Base-by-base conservation (phyloP, 2,329 filamentous ascomycete genomes). In the Capronia epimyces region DNA sequence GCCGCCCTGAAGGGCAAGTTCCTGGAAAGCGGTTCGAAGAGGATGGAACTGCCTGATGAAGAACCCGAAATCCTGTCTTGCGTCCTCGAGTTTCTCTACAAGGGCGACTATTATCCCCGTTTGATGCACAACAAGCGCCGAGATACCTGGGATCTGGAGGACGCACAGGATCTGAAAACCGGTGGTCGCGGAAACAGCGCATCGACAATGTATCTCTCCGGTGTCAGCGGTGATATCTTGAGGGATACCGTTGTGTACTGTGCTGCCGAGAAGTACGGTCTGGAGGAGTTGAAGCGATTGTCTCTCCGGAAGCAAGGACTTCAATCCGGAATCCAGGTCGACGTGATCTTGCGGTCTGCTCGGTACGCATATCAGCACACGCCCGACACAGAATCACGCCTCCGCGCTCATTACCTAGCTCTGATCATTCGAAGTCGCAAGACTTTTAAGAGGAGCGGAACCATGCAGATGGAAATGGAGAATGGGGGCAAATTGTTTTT, bases 391-490 rank as follows among this genome's bases (percentile, higher is more conserved):
- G 90, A 97, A 76, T 91, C 86, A 67, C 82, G 85, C 66, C 83
- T 97, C 71, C 89, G 90, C 75, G 90, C 90, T 77, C 89, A 95
- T 77, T 96, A 95, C 78, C 84, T 97, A 70, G 89, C 90, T 69
- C 82, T 96, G 72, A 95, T 96, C 73, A 95, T 96, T 77, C 86
- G 90, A 76, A 91, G 87, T 79, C 88, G 91, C 71, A 89, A 89
- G 78, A 95, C 89, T 66, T 96, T 97, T 73, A 96, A 95, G 84
- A 84, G 87, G 74, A 95, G 89, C 76, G 90, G 90, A 73, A 96
- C 90, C 72, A 95, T 96, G 89, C 90, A 96, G 80, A 85, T 87
- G 76, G 90, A 96, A 77, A 96, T 97, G 90, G 88, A 95, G 77
- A 83, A 83, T 71, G 89, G 90, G 70, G 89, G 82, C 74, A 90